These are phyloP conservation scores for Rhamnella rubrinervis DNA, from an alignment of 331 rosid genomes.

Conservation along the genomic window DNA sequence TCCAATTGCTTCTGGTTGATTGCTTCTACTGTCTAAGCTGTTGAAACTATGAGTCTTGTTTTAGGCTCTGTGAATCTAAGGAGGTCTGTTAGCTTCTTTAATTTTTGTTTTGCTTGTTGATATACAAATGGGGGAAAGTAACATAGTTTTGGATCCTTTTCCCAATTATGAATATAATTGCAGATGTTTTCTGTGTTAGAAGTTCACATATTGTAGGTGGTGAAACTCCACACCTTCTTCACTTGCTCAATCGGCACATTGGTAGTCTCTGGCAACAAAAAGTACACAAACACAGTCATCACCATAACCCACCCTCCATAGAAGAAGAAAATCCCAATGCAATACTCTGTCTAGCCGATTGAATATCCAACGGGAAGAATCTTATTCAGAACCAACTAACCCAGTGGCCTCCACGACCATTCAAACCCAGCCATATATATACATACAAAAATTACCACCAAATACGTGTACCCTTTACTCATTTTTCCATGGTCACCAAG, in stretches of 20 bases:
- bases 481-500: constrained; percentile 61
- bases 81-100: too few species aligned
- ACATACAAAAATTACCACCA: constrained; percentile 27
- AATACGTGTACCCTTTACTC: constrained; percentile 45
- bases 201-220: too few species aligned
- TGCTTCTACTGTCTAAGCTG: too few species aligned
- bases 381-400: constrained; percentile 54
- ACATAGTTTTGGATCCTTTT: constrained; percentile 13
- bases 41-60: too few species aligned
- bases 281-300: constrained; percentile 40
- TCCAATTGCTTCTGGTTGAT: too few species aligned
- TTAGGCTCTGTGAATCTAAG: too few species aligned
- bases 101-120: too few species aligned
- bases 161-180: background rate
- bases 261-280: constrained; percentile 63
- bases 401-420: constrained; percentile 54
- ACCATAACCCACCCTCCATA: constrained; percentile 42
- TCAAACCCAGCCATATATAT: constrained; percentile 41
- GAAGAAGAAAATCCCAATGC: constrained; percentile 41
- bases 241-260: constrained; percentile 61
- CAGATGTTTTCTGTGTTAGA: background rate
- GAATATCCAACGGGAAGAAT: constrained; percentile 42
- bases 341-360: constrained; percentile 48
- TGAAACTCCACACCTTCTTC: constrained; percentile 70
- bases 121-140: background rate